Percentiles rank a stretch among this genome's conserved stretches.
Evolutionary conservation across 441 rosid species (phyloP).

Genomic region (Syzygium syzygioides): DNA sequence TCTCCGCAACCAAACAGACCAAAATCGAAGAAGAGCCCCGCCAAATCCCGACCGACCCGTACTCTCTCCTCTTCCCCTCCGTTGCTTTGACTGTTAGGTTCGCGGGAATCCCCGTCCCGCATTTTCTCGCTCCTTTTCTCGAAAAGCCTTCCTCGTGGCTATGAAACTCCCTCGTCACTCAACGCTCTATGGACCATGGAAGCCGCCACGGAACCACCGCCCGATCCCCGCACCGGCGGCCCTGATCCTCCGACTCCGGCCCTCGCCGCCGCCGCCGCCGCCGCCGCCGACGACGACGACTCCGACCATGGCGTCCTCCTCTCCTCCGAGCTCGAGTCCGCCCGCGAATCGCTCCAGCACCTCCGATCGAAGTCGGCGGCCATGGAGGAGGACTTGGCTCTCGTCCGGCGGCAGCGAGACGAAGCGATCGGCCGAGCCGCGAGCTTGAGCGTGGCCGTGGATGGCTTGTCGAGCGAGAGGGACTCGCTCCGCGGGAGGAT

Average conservation of each 20-base stretch:
- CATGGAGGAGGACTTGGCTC: slow-evolving; percentile 24
- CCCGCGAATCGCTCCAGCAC: slow-evolving; percentile 19
- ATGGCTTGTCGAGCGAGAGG: slow-evolving; percentile 31
- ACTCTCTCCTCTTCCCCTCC: neutral
- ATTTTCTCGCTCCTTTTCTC: neutral
- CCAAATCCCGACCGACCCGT: slow-evolving; percentile 12
- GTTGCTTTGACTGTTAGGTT: slow-evolving; percentile 44
- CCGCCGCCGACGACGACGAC: neutral
- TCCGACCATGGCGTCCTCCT: slow-evolving; percentile 20
- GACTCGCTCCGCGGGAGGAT: slow-evolving; percentile 29
- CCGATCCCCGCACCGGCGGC: slow-evolving; percentile 11
- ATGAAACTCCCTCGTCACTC: neutral
- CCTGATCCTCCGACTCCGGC: slow-evolving; percentile 1
- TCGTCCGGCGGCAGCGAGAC: slow-evolving; percentile 31
- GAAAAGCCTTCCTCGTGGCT: neutral
- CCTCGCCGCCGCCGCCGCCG: neutral
- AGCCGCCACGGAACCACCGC: slow-evolving; percentile 9
- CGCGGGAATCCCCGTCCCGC: neutral
- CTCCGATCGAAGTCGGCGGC: slow-evolving; percentile 23
- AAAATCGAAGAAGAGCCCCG: slow-evolving; percentile 12
- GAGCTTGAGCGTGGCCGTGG: slow-evolving; percentile 17
- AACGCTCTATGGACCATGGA: slow-evolving; percentile 36
- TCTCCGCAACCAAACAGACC: neutral
- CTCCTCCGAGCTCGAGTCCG: slow-evolving; percentile 27
- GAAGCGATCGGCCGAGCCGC: slow-evolving; percentile 22